A percentile compares a stretch with the other conserved stretches of the same genome.
phyloP scores from a whole-genome alignment of 495 filamentous ascomycete species.

The Aspergillus ostianus region DNA sequence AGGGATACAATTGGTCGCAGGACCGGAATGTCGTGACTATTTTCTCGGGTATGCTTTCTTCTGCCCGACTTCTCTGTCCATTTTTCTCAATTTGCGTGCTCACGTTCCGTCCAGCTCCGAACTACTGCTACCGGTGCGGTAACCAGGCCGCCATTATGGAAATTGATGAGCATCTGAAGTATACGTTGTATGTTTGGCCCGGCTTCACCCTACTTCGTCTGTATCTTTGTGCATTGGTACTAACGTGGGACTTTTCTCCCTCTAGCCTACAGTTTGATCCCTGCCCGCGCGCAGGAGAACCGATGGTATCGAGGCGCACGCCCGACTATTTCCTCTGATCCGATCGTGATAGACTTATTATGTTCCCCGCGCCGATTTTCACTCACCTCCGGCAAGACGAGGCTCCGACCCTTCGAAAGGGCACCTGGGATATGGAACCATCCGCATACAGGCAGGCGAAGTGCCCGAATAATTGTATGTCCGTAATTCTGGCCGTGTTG shows the following conservation, averaged over 20 bases:
- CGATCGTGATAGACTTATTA: constrained; percentile 35
- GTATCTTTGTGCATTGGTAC: background rate
- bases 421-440: constrained; percentile 31
- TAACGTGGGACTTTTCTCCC: constrained; percentile 14
- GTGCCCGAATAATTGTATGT: constrained; percentile 42
- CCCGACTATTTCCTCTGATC: constrained; percentile 96
- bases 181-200: constrained; percentile 82
- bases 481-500: constrained; percentile 43
- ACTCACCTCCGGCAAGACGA: constrained; percentile 21
- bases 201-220: background rate
- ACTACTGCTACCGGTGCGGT: constrained; percentile 97
- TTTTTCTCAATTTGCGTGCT: background rate
- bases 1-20: constrained; percentile 98
- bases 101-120: constrained; percentile 62
- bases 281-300: constrained; percentile 93
- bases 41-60: constrained; percentile 72
- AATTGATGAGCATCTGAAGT: constrained; percentile 98
- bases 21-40: constrained; percentile 98
- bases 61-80: too few relatives aligned
- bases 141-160: constrained; percentile 99
- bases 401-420: constrained; percentile 25
- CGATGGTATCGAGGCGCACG: constrained; percentile 96
- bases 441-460: constrained; percentile 31
- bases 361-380: constrained; percentile 13
- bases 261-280: constrained; percentile 97